Percentiles rank a stretch among this genome's conserved stretches.
Evolutionary conservation across 1,284 basidiomycete species (phyloP).

Genomic region (Fistulinella cinereoalba): DNA sequence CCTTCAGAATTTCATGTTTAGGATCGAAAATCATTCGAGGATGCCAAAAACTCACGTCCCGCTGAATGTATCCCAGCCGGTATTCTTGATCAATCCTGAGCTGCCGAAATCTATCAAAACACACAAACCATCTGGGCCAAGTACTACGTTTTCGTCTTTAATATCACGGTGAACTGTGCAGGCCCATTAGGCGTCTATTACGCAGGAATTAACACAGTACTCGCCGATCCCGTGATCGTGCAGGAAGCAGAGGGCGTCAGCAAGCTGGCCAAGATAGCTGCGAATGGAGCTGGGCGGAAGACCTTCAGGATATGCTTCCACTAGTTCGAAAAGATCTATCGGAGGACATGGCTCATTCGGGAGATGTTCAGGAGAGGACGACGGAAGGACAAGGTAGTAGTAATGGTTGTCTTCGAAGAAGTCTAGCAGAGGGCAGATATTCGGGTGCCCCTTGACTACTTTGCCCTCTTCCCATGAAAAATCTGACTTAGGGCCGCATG

Average conservation of each 20-base stretch:
- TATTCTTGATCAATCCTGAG: constrained; percentile 81
- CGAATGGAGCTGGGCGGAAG: constrained; percentile 75
- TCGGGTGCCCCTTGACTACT: constrained; percentile 80
- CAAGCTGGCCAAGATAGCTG: constrained; percentile 90
- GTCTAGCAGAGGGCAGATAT: constrained; percentile 91
- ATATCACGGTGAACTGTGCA: constrained; percentile 90
- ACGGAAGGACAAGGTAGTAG: constrained; percentile 87
- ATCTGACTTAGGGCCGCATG: constrained; percentile 21
- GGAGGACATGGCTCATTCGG: constrained; percentile 54
- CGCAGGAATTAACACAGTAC: constrained; percentile 22
- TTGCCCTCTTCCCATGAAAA: constrained; percentile 65
- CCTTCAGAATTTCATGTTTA: constrained; percentile 41
- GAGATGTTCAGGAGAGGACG: constrained; percentile 56
- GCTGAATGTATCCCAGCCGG: constrained; percentile 93
- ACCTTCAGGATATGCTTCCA: constrained; percentile 87
- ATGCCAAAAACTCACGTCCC: constrained; percentile 67
- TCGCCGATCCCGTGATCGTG: constrained; percentile 86
- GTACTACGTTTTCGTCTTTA: constrained; percentile 96
- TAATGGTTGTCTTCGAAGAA: constrained; percentile 98
- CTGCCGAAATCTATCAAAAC: constrained; percentile 97
- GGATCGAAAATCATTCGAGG: constrained; percentile 14
- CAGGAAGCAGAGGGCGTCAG: constrained; percentile 88
- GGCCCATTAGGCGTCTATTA: constrained; percentile 10
- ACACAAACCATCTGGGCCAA: constrained; percentile 71
- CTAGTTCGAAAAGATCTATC: constrained; percentile 92